phyloP scores from a whole-genome alignment of 1,284 basidiomycete species.

The Leccinum griseonigrum region DNA sequence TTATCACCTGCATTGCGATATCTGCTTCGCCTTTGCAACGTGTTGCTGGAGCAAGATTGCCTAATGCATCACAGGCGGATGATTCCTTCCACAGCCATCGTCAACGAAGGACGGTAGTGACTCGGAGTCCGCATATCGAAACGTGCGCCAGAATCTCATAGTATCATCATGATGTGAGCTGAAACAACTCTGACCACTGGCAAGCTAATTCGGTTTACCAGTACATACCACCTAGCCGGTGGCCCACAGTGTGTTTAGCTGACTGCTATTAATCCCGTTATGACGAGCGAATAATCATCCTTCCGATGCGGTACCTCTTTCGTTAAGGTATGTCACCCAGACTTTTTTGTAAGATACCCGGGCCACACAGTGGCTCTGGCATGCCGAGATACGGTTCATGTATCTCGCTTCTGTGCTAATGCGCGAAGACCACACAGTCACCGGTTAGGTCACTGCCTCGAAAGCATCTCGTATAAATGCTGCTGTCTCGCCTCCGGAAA shows the following conservation, averaged over 20 bases:
- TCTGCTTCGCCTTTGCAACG: constrained; percentile 7
- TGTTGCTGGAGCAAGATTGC: constrained; percentile 1
- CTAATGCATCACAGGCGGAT: background rate
- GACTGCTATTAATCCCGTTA: background rate
- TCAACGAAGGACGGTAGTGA: background rate
- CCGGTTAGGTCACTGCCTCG: constrained; percentile 9
- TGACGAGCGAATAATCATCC: background rate
- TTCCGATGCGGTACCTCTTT: background rate
- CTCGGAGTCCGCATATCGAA: background rate
- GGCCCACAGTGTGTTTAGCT: background rate
- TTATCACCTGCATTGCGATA: background rate
- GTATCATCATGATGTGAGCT: background rate
- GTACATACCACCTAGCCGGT: background rate
- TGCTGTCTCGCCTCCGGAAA: background rate
- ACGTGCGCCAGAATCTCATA: background rate
- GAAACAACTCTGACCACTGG: background rate
- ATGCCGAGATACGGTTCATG: background rate
- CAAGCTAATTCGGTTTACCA: background rate
- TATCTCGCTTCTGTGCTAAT: constrained; percentile 9
- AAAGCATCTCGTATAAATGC: constrained; percentile 18
- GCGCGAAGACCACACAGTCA: background rate
- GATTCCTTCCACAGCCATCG: background rate
- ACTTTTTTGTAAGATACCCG: background rate
- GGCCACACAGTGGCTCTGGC: no score
- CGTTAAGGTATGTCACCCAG: background rate